Evolutionary conservation across 2,329 filamentous ascomycete genomes (phyloP).

Genomic region (Nigrospora osmanthi): DNA sequence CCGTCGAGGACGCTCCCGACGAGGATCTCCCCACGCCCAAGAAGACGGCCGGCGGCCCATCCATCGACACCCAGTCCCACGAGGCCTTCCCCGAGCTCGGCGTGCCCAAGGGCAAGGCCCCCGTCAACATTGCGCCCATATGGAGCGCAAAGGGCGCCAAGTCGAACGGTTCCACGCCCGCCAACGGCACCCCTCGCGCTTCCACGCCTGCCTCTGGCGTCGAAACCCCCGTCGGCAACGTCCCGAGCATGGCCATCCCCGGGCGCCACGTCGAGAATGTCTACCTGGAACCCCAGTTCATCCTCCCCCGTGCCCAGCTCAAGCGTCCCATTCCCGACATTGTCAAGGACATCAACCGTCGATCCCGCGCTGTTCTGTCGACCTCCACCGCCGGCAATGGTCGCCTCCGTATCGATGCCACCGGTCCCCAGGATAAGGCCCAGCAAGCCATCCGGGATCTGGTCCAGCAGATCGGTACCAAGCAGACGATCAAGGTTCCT

Average conservation of each 20-base stretch:
- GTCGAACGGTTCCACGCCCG: slow-evolving; percentile 44
- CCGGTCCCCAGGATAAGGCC: slow-evolving; percentile 75
- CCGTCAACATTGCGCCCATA: slow-evolving; percentile 56
- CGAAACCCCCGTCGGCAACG: slow-evolving; percentile 31
- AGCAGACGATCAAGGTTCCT: slow-evolving; percentile 69
- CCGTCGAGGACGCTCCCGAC: slow-evolving; percentile 74
- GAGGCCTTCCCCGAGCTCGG: slow-evolving; percentile 93
- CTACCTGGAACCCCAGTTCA: slow-evolving; percentile 64
- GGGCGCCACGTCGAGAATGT: slow-evolving; percentile 76
- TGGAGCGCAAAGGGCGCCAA: slow-evolving; percentile 60
- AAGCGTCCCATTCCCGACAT: slow-evolving; percentile 82
- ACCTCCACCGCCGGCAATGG: slow-evolving; percentile 68
- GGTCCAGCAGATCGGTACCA: slow-evolving; percentile 78
- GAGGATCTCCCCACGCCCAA: slow-evolving; percentile 57
- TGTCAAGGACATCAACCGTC: slow-evolving; percentile 85
- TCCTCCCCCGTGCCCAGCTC: slow-evolving; percentile 68
- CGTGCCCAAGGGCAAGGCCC: slow-evolving; percentile 53
- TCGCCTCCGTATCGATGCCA: slow-evolving; percentile 73
- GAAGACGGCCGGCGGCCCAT: slow-evolving; percentile 33
- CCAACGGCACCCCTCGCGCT: slow-evolving; percentile 49
- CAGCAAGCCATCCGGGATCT: slow-evolving; percentile 85
- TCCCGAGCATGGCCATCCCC: slow-evolving; percentile 62
- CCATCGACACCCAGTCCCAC: slow-evolving; percentile 77
- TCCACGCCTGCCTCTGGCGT: slow-evolving; percentile 57
- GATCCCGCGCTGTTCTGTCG: slow-evolving; percentile 78